phyloP scores from a whole-genome alignment of 176 grass and related monocot species.

The Musa itinerans region DNA sequence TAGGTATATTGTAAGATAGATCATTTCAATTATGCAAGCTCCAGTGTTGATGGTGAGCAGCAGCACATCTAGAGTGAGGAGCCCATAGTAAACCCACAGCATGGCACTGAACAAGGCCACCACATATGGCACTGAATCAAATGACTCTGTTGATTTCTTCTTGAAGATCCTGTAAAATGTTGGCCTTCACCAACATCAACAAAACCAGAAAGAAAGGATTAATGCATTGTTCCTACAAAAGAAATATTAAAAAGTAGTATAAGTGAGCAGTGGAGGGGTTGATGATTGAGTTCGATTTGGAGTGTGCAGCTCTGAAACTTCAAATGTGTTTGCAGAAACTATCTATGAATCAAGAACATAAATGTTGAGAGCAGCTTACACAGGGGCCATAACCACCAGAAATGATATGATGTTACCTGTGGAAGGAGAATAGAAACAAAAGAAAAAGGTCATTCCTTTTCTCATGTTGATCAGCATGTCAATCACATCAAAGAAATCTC shows the following conservation, averaged over 20 bases:
- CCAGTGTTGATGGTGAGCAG: slow-evolving; percentile 69
- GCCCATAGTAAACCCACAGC: slow-evolving; percentile 84
- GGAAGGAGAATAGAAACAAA: not conserved
- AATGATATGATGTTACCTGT: slow-evolving; percentile 75
- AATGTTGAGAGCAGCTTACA: slow-evolving; percentile 32
- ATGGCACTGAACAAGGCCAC: slow-evolving; percentile 70
- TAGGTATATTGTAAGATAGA: slow-evolving; percentile 62
- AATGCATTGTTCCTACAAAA: too few species aligned
- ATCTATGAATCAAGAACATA: not conserved
- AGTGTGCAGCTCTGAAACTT: too few species aligned
- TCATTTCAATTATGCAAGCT: slow-evolving; percentile 40
- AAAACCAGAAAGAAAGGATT: too few species aligned
- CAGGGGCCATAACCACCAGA: slow-evolving; percentile 55
- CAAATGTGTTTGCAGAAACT: not conserved
- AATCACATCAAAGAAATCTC: not conserved
- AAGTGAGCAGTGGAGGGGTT: too few species aligned
- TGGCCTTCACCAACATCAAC: slow-evolving; percentile 13
- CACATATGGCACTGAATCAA: slow-evolving; percentile 71
- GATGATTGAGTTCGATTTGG: too few species aligned
- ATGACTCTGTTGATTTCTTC: slow-evolving; percentile 88
- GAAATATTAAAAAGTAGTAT: too few species aligned
- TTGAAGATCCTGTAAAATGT: slow-evolving; percentile 75
- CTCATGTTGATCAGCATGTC: not conserved
- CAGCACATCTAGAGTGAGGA: slow-evolving; percentile 43
- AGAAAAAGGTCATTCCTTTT: not conserved